These are phyloP conservation scores for Apiotrichum laibachii DNA, from an alignment of 1,284 basidiomycete genomes.

Conservation along the genomic window DNA sequence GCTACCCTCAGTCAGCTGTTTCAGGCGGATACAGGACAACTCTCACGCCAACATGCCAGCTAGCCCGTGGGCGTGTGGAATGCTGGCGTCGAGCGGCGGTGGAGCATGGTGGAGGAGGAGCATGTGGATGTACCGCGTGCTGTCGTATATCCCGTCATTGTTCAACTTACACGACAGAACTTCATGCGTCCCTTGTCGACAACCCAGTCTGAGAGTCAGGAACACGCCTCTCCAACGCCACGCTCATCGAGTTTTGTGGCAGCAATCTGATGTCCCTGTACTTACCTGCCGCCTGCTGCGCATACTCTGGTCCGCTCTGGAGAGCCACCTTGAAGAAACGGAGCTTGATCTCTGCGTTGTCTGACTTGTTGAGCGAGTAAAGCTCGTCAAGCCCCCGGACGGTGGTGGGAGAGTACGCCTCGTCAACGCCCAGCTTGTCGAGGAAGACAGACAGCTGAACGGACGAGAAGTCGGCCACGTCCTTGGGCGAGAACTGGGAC, in stretches of 20 bases:
- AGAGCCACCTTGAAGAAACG: constrained; percentile 56
- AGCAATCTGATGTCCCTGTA: neutral
- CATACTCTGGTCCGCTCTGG: constrained; percentile 52
- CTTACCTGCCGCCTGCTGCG: constrained; percentile 52
- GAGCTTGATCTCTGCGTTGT: constrained; percentile 55
- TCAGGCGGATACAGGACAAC: neutral
- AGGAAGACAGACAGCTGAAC: constrained; percentile 54
- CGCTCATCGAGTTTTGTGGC: neutral
- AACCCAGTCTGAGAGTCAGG: constrained; percentile 50
- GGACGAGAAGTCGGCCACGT: constrained; percentile 43
- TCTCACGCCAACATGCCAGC: too few species aligned
- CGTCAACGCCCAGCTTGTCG: constrained; percentile 49
- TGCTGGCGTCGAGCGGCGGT: too few species aligned
- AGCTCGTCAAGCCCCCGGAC: constrained; percentile 50
- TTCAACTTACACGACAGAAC: constrained; percentile 46
- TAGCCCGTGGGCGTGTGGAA: too few species aligned
- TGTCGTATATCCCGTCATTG: neutral
- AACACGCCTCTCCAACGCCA: neutral
- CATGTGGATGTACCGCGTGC: neutral
- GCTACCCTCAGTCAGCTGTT: constrained; percentile 17
- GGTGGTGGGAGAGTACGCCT: constrained; percentile 39
- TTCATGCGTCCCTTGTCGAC: constrained; percentile 54
- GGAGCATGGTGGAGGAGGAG: too few species aligned
- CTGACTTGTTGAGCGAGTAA: constrained; percentile 50
- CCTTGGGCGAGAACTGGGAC: constrained; percentile 40